Conservation (phyloP, 306 rosid species). For the Dryas drummondii region DNA sequence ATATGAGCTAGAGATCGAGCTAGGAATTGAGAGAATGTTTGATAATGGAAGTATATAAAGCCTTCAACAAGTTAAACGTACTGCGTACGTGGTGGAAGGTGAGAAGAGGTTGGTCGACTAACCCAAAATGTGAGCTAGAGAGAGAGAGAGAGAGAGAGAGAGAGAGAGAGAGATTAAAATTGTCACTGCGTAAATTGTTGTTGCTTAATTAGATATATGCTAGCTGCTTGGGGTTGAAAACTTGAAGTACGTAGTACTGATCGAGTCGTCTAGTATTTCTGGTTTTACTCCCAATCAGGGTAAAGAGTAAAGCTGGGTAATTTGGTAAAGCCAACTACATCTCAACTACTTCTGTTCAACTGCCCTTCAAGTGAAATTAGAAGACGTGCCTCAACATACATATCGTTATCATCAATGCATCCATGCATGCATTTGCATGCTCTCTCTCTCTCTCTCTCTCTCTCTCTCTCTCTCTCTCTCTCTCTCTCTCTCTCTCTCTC, state of each 20-base stretch:
- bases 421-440: not conserved
- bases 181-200: too few relatives aligned
- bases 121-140: slow-evolving; percentile 25
- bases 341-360: slow-evolving; percentile 50
- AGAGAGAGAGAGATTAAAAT: too few relatives aligned
- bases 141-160: slow-evolving; percentile 33
- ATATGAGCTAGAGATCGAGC: not conserved
- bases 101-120: slow-evolving; percentile 56
- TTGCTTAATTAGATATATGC: too few relatives aligned
- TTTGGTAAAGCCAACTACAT: slow-evolving; percentile 30
- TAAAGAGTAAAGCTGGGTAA: not conserved
- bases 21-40: not conserved
- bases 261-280: not conserved
- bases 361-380: slow-evolving; percentile 27
- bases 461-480: too few relatives aligned
- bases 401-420: slow-evolving; percentile 47
- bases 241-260: not conserved
- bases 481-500: too few relatives aligned
- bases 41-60: slow-evolving; percentile 25
- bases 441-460: not conserved
- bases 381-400: slow-evolving; percentile 30
- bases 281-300: slow-evolving; percentile 4
- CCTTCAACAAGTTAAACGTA: not conserved
- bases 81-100: slow-evolving; percentile 43
- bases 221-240: not conserved